Percentiles rank a stretch among this genome's conserved stretches.
These are phyloP conservation scores for Naganishia liquefaciens DNA, from an alignment of 1,284 basidiomycete genomes.

Conservation along the genomic window DNA sequence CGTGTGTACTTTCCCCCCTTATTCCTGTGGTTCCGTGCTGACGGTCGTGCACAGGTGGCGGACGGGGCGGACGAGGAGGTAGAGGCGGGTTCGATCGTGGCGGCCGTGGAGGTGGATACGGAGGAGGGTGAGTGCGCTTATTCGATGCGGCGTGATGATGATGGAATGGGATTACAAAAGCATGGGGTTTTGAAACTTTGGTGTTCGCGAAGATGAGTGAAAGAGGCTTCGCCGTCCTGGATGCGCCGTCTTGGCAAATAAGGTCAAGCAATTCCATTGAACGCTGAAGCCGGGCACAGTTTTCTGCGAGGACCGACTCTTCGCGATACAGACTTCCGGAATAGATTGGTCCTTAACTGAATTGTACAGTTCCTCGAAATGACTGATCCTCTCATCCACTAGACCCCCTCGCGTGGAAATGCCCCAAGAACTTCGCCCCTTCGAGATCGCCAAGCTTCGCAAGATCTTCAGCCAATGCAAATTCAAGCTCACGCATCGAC, in stretches of 20 bases:
- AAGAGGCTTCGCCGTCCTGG: no score
- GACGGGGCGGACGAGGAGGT: slow-evolving; percentile 33
- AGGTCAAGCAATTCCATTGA: no score
- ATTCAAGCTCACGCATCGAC: slow-evolving; percentile 40
- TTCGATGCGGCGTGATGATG: background rate
- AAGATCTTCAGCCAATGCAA: slow-evolving; percentile 42
- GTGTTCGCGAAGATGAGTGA: slow-evolving; percentile 36
- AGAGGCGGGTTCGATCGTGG: slow-evolving; percentile 10
- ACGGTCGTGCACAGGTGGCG: background rate
- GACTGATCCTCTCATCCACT: no score
- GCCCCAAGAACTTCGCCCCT: slow-evolving; percentile 5
- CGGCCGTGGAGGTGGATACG: slow-evolving; percentile 7
- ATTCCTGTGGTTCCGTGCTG: background rate
- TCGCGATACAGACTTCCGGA: no score
- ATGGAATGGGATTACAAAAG: no score
- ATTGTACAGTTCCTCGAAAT: no score
- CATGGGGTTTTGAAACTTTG: background rate
- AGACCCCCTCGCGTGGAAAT: slow-evolving; percentile 6
- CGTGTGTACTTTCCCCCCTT: slow-evolving; percentile 34
- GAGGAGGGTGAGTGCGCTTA: no score
- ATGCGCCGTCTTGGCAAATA: no score
- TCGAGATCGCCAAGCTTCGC: slow-evolving; percentile 43
- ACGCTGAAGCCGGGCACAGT: no score
- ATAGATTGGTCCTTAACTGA: no score
- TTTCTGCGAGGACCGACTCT: no score